Evolutionary conservation across 345 rosid genomes (phyloP).

Genomic region (Euphorbia lathyris): DNA sequence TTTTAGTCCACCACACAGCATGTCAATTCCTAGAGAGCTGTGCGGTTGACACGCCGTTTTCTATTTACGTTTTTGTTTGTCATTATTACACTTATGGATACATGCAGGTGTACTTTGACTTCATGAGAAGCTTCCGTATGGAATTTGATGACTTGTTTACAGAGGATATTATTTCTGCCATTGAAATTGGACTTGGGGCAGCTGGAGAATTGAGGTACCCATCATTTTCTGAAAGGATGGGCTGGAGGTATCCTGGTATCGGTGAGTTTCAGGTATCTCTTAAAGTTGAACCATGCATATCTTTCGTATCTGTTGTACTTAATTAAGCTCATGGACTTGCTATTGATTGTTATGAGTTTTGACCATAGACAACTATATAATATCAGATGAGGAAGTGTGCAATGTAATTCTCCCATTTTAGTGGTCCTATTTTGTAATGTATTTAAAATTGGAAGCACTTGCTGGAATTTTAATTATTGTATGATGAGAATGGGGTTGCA

Average conservation of each 20-base stretch:
- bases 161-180: constrained; percentile 60
- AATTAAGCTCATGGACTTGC: constrained; percentile 1
- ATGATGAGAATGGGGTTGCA: background rate
- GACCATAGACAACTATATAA: background rate
- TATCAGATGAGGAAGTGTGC: background rate
- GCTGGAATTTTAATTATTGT: background rate
- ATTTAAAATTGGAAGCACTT: constrained; percentile 1
- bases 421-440: background rate
- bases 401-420: no score
- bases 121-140: constrained; percentile 92
- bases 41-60: background rate
- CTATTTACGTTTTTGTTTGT: constrained; percentile 3
- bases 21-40: background rate
- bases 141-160: constrained; percentile 82
- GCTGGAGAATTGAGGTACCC: constrained; percentile 89
- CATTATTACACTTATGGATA: constrained; percentile 8
- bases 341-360: background rate
- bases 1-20: background rate
- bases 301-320: background rate
- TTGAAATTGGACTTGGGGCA: constrained; percentile 92
- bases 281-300: constrained; percentile 12
- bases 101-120: constrained; percentile 85
- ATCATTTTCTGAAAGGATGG: constrained; percentile 76
- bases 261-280: constrained; percentile 98
- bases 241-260: constrained; percentile 94